Percentiles rank a stretch among this genome's conserved stretches.
Evolutionary conservation across 2,329 filamentous ascomycete species (phyloP).

Genomic region (Metarhizium brunneum): DNA sequence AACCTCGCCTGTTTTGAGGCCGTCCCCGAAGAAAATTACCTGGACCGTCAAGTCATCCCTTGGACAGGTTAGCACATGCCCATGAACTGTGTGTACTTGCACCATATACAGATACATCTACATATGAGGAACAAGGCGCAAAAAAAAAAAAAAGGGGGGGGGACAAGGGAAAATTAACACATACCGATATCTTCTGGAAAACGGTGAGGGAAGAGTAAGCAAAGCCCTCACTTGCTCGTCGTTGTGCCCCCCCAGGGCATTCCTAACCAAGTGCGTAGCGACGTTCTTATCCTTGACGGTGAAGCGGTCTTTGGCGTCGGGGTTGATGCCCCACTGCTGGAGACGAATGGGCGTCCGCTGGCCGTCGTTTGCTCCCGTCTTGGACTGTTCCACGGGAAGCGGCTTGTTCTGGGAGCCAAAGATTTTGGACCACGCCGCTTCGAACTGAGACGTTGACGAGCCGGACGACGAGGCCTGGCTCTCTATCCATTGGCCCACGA

Average conservation of each 20-base stretch:
- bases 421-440: conserved; percentile 57
- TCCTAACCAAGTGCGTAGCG: conserved; percentile 89
- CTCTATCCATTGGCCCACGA: conserved; percentile 96
- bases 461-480: conserved; percentile 44
- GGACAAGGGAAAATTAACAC: conserved; percentile 6
- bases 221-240: conserved; percentile 89
- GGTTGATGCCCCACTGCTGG: conserved; percentile 80
- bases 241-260: conserved; percentile 88
- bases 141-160: background rate
- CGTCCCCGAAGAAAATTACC: conserved; percentile 95
- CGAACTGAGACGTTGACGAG: conserved; percentile 53
- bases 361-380: conserved; percentile 45
- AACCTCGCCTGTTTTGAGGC: conserved; percentile 66
- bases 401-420: conserved; percentile 42
- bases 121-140: background rate
- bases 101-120: no score
- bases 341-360: conserved; percentile 83
- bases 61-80: background rate
- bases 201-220: conserved; percentile 83
- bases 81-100: no score
- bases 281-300: conserved; percentile 92
- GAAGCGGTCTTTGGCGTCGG: conserved; percentile 69
- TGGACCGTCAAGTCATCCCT: conserved; percentile 95
- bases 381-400: conserved; percentile 67
- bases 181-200: conserved; percentile 81